Base-by-base conservation (phyloP, 2,329 filamentous ascomycete genomes). In the Ceratocystis diversiconidia region DNA sequence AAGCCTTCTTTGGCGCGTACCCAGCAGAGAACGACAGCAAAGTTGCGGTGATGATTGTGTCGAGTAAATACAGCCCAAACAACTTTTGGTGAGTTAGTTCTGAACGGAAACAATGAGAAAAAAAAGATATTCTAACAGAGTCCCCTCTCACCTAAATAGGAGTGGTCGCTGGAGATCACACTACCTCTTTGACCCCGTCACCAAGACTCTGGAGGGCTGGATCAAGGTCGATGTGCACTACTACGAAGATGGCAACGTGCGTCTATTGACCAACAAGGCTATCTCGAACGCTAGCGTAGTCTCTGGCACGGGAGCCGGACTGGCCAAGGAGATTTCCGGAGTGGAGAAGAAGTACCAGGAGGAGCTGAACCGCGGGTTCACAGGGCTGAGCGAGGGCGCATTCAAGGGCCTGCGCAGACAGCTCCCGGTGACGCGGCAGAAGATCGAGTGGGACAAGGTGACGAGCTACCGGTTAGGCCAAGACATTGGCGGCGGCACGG, bases 371-470 rank as follows among this genome's bases (percentile, higher is more conserved):
- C 84, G 85, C 73, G 91, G 91, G 17, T 97, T 99, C 75, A 86
- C 85, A 15, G 87, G 81, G 69, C 79, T 99, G 73, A 94, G 90
- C 72, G 94, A 99, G 78, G 92, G 92, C 8, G 90, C 91, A 0
- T 99, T 99, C 78, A 99, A 97, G 83, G 85, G 86, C 1, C 77
- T 99, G 74, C 85, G 94, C 73, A 85, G 94, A 76, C 94, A 97
- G 77, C 79, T 99, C 74, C 94, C 94, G 0, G 91, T 99, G 68
- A 99, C 94, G 68, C 86, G 94, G 73, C 94, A 99, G 80, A 96
- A 96, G 82, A 92, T 99, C 71, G 94, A 99, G 77, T 99, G 94
- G 94, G 92, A 99, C 76, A 96, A 96, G 80, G 90, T 99, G 70
- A 88, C 90, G 59, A 91, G 90, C 70, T 99, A 99, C 78, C 82